These are phyloP conservation scores for Ceratobasidium sp. DNA, from an alignment of 1,284 basidiomycete species.

Conservation along the genomic window DNA sequence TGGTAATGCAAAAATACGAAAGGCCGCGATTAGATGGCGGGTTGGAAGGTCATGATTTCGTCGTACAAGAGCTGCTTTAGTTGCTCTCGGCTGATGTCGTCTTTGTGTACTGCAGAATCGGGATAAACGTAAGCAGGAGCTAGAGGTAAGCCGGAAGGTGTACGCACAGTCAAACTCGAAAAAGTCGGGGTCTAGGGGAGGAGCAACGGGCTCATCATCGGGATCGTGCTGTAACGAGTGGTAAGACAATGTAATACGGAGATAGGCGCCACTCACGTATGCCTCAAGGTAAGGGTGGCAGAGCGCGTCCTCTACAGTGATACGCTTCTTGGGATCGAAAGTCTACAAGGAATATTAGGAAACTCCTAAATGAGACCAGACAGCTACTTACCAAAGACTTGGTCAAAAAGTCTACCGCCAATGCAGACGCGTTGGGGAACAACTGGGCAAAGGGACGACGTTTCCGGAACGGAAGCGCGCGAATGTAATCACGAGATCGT, in stretches of 20 bases:
- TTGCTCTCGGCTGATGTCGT: constrained; percentile 86
- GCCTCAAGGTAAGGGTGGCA: constrained; percentile 91
- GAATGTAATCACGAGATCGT: constrained; percentile 88
- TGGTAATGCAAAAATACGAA: not conserved
- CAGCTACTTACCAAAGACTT: constrained; percentile 75
- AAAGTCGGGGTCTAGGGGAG: constrained; percentile 88
- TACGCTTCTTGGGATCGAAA: constrained; percentile 92
- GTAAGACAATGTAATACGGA: constrained; percentile 43
- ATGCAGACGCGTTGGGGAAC: constrained; percentile 85
- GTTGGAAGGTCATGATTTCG: constrained; percentile 78
- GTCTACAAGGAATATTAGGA: constrained; percentile 52
- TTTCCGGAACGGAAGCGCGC: constrained; percentile 87
- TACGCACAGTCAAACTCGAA: constrained; percentile 87
- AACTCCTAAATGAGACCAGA: constrained; percentile 3
- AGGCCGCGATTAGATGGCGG: constrained; percentile 43
- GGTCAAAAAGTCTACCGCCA: constrained; percentile 91
- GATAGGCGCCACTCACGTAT: constrained; percentile 64
- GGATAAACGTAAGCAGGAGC: constrained; percentile 36
- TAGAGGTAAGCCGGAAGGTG: not conserved
- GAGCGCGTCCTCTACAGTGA: constrained; percentile 90
- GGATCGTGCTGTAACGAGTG: constrained; percentile 72
- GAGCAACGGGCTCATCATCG: constrained; percentile 90
- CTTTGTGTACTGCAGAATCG: constrained; percentile 75
- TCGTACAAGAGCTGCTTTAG: constrained; percentile 74
- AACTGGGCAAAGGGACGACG: constrained; percentile 75